A percentile compares a stretch with the other conserved stretches of the same genome.
These are phyloP conservation scores for Geranomyces variabilis DNA, from an alignment of 192 early-diverging fungal species.

Conservation along the genomic window DNA sequence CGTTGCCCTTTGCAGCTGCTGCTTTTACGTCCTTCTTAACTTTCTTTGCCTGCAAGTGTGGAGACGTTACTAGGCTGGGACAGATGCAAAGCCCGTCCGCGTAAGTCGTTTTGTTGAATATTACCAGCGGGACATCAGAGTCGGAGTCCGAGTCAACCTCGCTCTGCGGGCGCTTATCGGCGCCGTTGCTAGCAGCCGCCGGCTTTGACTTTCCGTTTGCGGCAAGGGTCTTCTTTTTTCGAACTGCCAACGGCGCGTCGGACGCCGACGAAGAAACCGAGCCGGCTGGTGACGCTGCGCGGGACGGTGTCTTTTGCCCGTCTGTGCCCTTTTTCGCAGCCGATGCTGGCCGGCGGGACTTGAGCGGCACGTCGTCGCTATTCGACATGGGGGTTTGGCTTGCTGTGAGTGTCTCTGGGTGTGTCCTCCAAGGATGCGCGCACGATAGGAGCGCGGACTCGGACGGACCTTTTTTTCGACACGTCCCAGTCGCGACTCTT, in stretches of 20 bases:
- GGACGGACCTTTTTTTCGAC: no score
- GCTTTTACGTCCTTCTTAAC: constrained; percentile 8
- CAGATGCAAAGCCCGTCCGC: neutral
- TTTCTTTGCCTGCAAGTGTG: constrained; percentile 1
- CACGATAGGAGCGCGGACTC: no score
- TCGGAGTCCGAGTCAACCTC: constrained; percentile 24
- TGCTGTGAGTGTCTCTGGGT: neutral
- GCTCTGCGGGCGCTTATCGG: neutral
- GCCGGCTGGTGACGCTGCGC: neutral
- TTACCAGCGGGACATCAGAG: constrained; percentile 34
- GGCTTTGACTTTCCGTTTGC: neutral
- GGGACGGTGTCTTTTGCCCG: neutral
- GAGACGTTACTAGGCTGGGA: neutral
- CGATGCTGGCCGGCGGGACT: neutral
- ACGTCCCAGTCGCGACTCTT: no score
- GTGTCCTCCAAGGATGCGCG: no score
- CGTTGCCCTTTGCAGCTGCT: neutral
- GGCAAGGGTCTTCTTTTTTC: neutral
- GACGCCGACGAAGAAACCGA: neutral
- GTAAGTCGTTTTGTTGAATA: neutral
- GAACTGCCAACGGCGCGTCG: neutral
- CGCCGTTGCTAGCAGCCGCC: neutral
- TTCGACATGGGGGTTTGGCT: constrained; percentile 8
- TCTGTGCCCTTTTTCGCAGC: neutral
- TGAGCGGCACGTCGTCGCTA: constrained; percentile 24